These are phyloP conservation scores for Wickerhamomyces hampshirensis DNA, from an alignment of 805 yeast species.

Conservation along the genomic window DNA sequence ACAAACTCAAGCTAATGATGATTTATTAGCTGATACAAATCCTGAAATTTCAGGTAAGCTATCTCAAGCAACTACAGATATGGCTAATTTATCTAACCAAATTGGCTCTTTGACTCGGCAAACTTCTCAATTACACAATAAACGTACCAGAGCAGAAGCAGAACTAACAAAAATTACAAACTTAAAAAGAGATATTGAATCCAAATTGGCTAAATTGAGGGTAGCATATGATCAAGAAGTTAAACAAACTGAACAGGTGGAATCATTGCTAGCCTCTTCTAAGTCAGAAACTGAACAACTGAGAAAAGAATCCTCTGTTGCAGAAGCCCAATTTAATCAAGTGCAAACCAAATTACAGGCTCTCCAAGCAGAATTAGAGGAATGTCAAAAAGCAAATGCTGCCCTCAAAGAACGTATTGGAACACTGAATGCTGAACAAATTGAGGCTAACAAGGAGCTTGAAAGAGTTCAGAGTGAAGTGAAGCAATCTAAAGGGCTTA, in stretches of 20 bases:
- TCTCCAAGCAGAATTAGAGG: conserved; percentile 55
- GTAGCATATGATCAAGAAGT: conserved; percentile 76
- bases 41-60: conserved; percentile 58
- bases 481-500: conserved; percentile 57
- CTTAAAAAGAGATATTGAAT: conserved; percentile 66
- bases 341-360: conserved; percentile 60
- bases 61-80: conserved; percentile 75
- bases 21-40: conserved; percentile 46
- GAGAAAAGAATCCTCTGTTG: conserved; percentile 64
- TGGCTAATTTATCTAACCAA: conserved; percentile 84
- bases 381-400: conserved; percentile 63
- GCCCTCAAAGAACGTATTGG: conserved; percentile 66
- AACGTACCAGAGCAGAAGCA: conserved; percentile 68
- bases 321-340: conserved; percentile 75
- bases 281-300: conserved; percentile 64
- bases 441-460: conserved; percentile 52
- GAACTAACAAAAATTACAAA: conserved; percentile 67
- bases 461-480: conserved; percentile 48
- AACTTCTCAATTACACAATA: conserved; percentile 63
- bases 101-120: conserved; percentile 73
- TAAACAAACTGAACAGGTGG: conserved; percentile 68
- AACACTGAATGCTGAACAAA: conserved; percentile 59
- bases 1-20: conserved; percentile 30
- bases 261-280: conserved; percentile 52
- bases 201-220: conserved; percentile 62